Base-by-base conservation (phyloP, 129 eudicot species). In the Centrapalus pauciflorus region DNA sequence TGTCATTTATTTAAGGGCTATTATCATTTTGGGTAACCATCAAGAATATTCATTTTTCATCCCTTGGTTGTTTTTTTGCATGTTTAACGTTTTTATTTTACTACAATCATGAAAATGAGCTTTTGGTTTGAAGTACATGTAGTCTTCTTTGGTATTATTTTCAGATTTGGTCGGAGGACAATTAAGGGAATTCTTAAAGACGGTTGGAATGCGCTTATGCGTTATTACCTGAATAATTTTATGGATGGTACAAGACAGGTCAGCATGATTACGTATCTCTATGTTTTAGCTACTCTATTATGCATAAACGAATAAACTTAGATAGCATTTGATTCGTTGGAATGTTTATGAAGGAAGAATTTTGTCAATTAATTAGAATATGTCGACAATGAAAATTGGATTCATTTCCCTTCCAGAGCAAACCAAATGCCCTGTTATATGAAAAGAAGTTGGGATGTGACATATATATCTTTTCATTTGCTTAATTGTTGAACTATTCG, bases 241-340 rank as follows among this genome's bases (percentile, higher is more conserved):
- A 30, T 73, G 55, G 97, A 86, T 71, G 97, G 97, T 29, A 79
- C 89, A 75, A 90, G 82, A 72, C 97, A 90, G 97, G 95, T 90
- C 35, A 24, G 76, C 41, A 4, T 68, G 34, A 14, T 54, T n/a
- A 12, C n/a, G n/a, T n/a, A 48, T 48, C 54, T 48, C 25, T 48
- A 14, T 24, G 7, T 24, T 48, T 48, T 16, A 17, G 54, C 54
- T 19, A 48, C 54, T 16, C 54, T 48, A 17, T 48, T 19, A 48
- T 17, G n/a, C n/a, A n/a, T n/a, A n/a, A n/a, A n/a, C n/a, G n/a
- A n/a, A n/a, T n/a, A n/a, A n/a, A n/a, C n/a, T n/a, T n/a, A n/a
- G n/a, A n/a, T n/a, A n/a, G n/a, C n/a, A n/a, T n/a, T n/a, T n/a
- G n/a, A n/a, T n/a, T n/a, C n/a, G n/a, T n/a, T n/a, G n/a, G n/a